These are phyloP conservation scores for Alternaria conjuncta DNA, from an alignment of 2,329 filamentous ascomycete species.

Conservation along the genomic window DNA sequence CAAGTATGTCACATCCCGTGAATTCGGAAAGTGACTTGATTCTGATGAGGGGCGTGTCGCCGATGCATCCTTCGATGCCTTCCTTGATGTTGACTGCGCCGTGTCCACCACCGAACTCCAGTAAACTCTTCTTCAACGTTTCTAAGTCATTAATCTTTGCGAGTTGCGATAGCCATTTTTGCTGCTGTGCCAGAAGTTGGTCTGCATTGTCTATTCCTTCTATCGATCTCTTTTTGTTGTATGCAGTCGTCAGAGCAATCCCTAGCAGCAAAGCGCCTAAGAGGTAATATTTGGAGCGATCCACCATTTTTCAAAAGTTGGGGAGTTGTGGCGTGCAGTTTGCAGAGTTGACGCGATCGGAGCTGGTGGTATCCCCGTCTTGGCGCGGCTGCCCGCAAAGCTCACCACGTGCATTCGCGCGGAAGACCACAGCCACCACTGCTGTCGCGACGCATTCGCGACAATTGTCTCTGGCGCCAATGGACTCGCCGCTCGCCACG, in stretches of 20 bases:
- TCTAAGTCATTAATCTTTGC: slow-evolving; percentile 35
- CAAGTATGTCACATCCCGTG: slow-evolving; percentile 87
- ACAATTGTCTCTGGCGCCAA: slow-evolving; percentile 49
- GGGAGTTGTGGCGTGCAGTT: neutral
- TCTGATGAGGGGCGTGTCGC: slow-evolving; percentile 86
- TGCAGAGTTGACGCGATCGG: slow-evolving; percentile 13
- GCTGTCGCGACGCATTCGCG: slow-evolving; percentile 17
- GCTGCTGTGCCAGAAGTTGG: slow-evolving; percentile 26
- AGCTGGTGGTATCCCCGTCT: slow-evolving; percentile 32
- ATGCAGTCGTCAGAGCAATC: slow-evolving; percentile 66
- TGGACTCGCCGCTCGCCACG: slow-evolving; percentile 82
- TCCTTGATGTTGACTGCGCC: slow-evolving; percentile 61
- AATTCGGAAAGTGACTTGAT: slow-evolving; percentile 85
- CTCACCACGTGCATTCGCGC: slow-evolving; percentile 32
- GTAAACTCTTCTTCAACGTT: slow-evolving; percentile 30
- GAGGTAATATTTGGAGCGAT: slow-evolving; percentile 62
- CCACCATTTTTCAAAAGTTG: slow-evolving; percentile 36
- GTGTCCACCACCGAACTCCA: slow-evolving; percentile 22
- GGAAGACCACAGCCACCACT: slow-evolving; percentile 20
- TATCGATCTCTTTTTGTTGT: slow-evolving; percentile 27
- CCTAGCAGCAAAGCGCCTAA: slow-evolving; percentile 78
- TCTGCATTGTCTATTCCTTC: slow-evolving; percentile 20
- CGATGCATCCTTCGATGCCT: slow-evolving; percentile 90
- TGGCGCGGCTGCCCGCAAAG: slow-evolving; percentile 35
- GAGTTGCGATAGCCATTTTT: slow-evolving; percentile 25